These are phyloP conservation scores for Kalaharituber pfeilii DNA, from an alignment of 2,329 filamentous ascomycete species.

Conservation along the genomic window DNA sequence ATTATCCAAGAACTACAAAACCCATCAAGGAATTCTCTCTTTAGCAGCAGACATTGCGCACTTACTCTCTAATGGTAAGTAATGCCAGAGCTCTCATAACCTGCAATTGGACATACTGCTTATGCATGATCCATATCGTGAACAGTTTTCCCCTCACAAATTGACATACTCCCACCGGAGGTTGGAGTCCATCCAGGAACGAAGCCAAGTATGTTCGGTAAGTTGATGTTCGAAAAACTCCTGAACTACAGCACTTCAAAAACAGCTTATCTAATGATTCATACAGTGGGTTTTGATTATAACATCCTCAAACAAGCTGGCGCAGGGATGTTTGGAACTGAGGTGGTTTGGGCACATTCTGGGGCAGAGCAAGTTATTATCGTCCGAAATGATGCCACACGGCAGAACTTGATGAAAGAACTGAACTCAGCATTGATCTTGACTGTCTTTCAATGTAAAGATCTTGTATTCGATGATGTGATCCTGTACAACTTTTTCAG, in stretches of 20 bases:
- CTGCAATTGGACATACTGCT: background rate
- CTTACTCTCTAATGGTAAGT: background rate
- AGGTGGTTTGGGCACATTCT: constrained; percentile 6
- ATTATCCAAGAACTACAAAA: constrained; percentile 24
- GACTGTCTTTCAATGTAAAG: constrained; percentile 26
- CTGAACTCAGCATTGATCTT: constrained; percentile 19
- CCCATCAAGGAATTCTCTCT: constrained; percentile 25
- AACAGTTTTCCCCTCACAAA: constrained; percentile 10
- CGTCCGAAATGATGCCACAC: constrained; percentile 23
- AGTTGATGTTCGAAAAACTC: too few species aligned
- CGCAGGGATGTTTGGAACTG: background rate
- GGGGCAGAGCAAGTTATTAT: constrained; percentile 26
- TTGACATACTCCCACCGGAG: constrained; percentile 12
- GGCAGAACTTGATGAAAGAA: constrained; percentile 16
- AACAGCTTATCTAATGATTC: background rate
- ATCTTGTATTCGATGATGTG: constrained; percentile 28
- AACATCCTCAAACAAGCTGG: background rate
- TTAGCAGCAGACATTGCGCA: constrained; percentile 24
- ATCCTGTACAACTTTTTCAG: constrained; percentile 25
- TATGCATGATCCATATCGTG: background rate
- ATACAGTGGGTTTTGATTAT: constrained; percentile 1
- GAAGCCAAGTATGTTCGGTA: constrained; percentile 7
- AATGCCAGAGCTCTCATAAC: background rate
- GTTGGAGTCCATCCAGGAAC: constrained; percentile 8
- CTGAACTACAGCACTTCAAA: too few species aligned